Base-by-base conservation (phyloP, 768 basidiomycete genomes). In the Chalciporus sphaerocephalus region DNA sequence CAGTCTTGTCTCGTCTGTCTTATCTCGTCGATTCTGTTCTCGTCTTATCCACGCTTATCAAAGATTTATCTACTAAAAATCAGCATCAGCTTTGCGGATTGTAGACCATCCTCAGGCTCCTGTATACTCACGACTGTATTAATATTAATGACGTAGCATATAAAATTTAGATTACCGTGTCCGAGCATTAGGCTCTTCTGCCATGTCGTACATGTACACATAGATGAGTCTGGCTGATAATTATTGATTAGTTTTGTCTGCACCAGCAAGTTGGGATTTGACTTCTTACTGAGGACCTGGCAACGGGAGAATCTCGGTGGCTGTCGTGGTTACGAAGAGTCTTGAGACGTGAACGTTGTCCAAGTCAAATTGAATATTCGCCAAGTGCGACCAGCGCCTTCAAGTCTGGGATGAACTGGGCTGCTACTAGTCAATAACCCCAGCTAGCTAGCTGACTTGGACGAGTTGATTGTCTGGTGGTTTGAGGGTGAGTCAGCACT, bases 111-210 rank as follows among this genome's bases (percentile, higher is more conserved):
- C 30, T 35, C 23, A 25, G 21, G 25, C 22, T 41, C 35, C 33
- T 35, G 15, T 25, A 42, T 48, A 42, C 40, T 46, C 46, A 50
- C 46, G 46, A 47, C 13, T 38, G 49, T 46, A 38, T 44, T 52
- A 47, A 22, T 44, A 9, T 33, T 58, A n/a, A n/a, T n/a, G n/a
- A n/a, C n/a, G 59, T 61, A 64, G 53, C 61, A 58, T 55, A 60
- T 49, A 12, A 32, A 24, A 28, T 52, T 50, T 63, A 58, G 52
- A 51, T 22, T 52, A 62, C 30, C 18, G 40, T 33, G 16, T 43
- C 44, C 34, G 16, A 43, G 12, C 49, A n/a, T 28, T 17, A 27
- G 27, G 42, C 12, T 36, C 25, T 3, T 43, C 44, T 44, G 30
- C 2, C 2, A 33, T 35, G 30, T 33, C 20, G 22, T 39, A 34